phyloP scores from a whole-genome alignment of 2,329 filamentous ascomycete species.

The Aschersonia sp. region DNA sequence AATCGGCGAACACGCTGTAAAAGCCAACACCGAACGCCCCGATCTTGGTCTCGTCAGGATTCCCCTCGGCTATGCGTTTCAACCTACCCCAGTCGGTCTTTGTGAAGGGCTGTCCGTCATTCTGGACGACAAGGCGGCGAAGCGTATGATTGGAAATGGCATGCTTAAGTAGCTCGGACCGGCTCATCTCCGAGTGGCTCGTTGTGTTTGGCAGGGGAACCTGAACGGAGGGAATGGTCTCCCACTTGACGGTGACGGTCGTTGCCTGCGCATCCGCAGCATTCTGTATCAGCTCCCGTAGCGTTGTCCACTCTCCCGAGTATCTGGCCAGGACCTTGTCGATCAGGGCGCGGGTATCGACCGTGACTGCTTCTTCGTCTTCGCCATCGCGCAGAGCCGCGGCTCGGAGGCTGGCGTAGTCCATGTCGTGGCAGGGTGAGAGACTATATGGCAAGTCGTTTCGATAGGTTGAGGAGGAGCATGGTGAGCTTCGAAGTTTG shows the following conservation, averaged over 20 bases:
- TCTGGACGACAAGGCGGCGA: conserved; percentile 76
- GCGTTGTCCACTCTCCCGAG: conserved; percentile 81
- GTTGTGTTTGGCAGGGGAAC: conserved; percentile 54
- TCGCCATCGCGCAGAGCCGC: conserved; percentile 75
- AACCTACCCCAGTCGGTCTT: conserved; percentile 84
- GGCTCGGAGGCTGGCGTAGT: conserved; percentile 65
- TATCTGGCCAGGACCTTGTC: conserved; percentile 96
- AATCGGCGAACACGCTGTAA: conserved; percentile 97
- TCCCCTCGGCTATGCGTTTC: conserved; percentile 97
- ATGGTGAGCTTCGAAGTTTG: neutral
- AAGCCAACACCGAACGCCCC: conserved; percentile 97
- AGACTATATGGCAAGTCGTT: neutral
- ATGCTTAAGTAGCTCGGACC: conserved; percentile 66
- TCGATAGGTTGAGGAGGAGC: neutral
- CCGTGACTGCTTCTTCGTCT: conserved; percentile 92
- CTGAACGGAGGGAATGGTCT: conserved; percentile 70
- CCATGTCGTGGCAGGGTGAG: conserved; percentile 30
- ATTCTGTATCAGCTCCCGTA: conserved; percentile 93
- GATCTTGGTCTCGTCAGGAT: conserved; percentile 97
- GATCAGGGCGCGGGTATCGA: conserved; percentile 91
- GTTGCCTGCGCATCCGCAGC: conserved; percentile 92
- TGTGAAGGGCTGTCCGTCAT: conserved; percentile 79
- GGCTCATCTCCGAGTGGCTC: conserved; percentile 44
- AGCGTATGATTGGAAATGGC: conserved; percentile 74
- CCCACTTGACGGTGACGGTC: conserved; percentile 80